Percentiles rank a stretch among this genome's conserved stretches.
Conservation (phyloP, 2,329 filamentous ascomycete genomes). For the Fusarium hainanense region DNA sequence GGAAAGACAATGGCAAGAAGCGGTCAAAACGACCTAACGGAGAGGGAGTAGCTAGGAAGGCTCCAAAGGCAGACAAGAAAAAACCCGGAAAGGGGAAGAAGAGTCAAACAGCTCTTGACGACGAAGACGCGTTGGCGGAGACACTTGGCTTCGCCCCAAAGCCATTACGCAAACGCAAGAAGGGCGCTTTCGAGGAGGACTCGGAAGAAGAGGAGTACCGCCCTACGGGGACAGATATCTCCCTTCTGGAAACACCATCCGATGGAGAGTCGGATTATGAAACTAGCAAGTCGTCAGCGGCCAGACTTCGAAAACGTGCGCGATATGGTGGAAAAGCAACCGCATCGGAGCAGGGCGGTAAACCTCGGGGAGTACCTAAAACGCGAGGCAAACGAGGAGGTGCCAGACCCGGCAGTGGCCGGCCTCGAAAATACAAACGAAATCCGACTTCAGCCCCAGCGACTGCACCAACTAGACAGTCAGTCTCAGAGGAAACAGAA, state of each 20-base stretch:
- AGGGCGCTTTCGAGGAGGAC: conserved; percentile 42
- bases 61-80: conserved; percentile 44
- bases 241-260: conserved; percentile 39
- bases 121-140: conserved; percentile 38
- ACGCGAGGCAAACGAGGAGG: conserved; percentile 53
- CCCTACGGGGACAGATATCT: conserved; percentile 40
- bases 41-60: conserved; percentile 42
- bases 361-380: conserved; percentile 44
- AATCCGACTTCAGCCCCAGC: conserved; percentile 25
- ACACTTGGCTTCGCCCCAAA: conserved; percentile 20
- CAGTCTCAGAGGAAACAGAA: conserved; percentile 18
- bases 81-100: conserved; percentile 37
- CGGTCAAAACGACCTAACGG: conserved; percentile 38
- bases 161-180: conserved; percentile 47
- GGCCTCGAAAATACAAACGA: conserved; percentile 54
- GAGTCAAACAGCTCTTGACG: conserved; percentile 10
- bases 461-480: conserved; percentile 4
- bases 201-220: conserved; percentile 49
- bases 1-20: conserved; percentile 46
- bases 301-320: conserved; percentile 45
- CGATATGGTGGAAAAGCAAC: conserved; percentile 27
- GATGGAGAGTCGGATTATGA: conserved; percentile 43
- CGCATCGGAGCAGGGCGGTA: conserved; percentile 18
- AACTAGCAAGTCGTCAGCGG: conserved; percentile 26
- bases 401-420: conserved; percentile 53